phyloP scores from a whole-genome alignment of 768 basidiomycete species.

The Lactarius indigo region DNA sequence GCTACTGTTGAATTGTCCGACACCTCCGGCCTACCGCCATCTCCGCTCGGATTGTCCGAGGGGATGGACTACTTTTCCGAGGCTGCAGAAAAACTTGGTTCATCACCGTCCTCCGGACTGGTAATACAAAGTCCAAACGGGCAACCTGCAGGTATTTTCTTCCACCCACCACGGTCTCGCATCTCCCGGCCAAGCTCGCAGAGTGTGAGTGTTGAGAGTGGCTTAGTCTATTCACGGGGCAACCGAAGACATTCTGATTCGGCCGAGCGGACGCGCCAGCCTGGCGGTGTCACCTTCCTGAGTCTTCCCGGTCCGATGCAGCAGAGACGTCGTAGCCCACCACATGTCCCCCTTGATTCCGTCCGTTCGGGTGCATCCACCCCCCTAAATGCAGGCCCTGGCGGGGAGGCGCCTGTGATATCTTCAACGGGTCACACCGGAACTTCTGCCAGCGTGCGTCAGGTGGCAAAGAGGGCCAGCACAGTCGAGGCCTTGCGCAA shows the following conservation, averaged over 20 bases:
- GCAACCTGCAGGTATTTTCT: conserved; percentile 92
- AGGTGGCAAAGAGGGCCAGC: conserved; percentile 30
- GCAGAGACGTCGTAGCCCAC: conserved; percentile 3
- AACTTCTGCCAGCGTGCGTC: conserved; percentile 9
- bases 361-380: neutral
- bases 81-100: conserved; percentile 65
- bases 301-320: conserved; percentile 4
- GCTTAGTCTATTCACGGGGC: conserved; percentile 4
- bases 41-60: conserved; percentile 68
- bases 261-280: conserved; percentile 12
- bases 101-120: conserved; percentile 78
- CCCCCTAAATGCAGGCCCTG: conserved; percentile 5
- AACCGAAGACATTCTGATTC: conserved; percentile 19
- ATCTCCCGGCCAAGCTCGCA: conserved; percentile 13
- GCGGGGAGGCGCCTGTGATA: conserved; percentile 2
- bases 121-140: conserved; percentile 93
- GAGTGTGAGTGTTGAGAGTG: conserved; percentile 14
- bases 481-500: conserved; percentile 32
- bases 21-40: conserved; percentile 49
- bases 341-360: neutral
- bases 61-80: conserved; percentile 72
- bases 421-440: neutral
- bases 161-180: conserved; percentile 59
- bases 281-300: conserved; percentile 16
- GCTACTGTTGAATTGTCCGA: conserved; percentile 36